Evolutionary conservation across 2,329 filamentous ascomycete genomes (phyloP), one percentile per base, ranked within the genome.

Genomic region (Penicillium sp.): DNA sequence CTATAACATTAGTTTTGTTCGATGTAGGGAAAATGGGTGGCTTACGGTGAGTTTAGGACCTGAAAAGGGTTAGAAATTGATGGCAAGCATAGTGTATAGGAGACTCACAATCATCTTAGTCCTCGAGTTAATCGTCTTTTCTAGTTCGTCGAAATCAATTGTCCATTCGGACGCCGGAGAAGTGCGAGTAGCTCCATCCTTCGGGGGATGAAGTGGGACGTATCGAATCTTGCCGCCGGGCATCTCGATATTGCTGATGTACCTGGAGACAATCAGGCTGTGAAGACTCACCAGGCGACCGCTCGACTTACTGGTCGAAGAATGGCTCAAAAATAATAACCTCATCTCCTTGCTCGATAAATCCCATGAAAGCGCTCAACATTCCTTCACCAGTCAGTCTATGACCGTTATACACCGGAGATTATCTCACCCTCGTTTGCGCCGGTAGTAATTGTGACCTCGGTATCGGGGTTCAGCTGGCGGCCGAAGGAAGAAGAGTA

Each of bases 241-340:
- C 93, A 99, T 98, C 78, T 97, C 91, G 67, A 99, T 98, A 79
- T 99, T 99, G 83, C 90, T 93, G 69, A 99, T 96, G 77, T 98
- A 96, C 70, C 85, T 88, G 11, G 30, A 44, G 19, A 7, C 41
- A 13, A 41, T 56, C 8, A 58, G 51, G 41, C 19, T 8, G 13
- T 3, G 2, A 21, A 8, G 9, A 44, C 21, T 3, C 21, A 4
- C 6, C 7, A 17, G 8, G 17, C 9, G 17, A 44, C 48, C 7
- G 19, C n/a, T 7, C 19, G 53, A 72, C 83, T 74, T 76, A 91
- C 88, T 99, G 95, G 79, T 99, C 95, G 76, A 98, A 99, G 81
- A 97, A 99, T 11, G 95, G 95, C 81, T 99, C 95, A 76, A 99
- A 97, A 60, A 99, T 86, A 68, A 99, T 97, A 67, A 97, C 95